Conservation (phyloP, 2,329 filamentous ascomycete species). For the Sclerotinia subarctica region DNA sequence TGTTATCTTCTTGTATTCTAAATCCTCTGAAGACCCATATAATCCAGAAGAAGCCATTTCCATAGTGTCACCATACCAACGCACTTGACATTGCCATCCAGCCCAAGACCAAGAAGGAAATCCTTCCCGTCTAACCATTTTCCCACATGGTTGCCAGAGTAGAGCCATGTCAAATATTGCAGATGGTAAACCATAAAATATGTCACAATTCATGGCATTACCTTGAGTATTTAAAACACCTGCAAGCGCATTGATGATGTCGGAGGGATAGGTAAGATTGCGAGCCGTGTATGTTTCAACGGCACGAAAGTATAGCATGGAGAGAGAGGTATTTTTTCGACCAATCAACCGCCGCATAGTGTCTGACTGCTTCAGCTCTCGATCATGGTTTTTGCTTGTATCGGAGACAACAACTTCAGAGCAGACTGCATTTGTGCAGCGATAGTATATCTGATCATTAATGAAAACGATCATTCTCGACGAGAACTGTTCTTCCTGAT, state of each 20-base stretch:
- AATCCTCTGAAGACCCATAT: background rate
- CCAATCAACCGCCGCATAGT: constrained; percentile 1
- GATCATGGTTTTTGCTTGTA: background rate
- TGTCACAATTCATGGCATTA: constrained; percentile 1
- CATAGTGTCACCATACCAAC: background rate
- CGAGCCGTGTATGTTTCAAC: background rate
- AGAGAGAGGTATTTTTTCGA: constrained; percentile 5
- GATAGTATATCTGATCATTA: constrained; percentile 18
- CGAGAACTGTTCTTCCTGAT: constrained; percentile 20
- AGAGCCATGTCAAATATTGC: constrained; percentile 11
- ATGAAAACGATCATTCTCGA: constrained; percentile 18
- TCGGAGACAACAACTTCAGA: constrained; percentile 11
- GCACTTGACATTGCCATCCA: constrained; percentile 11
- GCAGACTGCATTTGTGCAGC: constrained; percentile 10
- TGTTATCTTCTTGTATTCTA: background rate
- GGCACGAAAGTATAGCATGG: constrained; percentile 11
- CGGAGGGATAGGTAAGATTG: background rate
- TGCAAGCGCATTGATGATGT: constrained; percentile 9
- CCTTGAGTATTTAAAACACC: constrained; percentile 1
- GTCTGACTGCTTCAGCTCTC: background rate
- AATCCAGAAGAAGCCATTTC: background rate
- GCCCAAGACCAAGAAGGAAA: constrained; percentile 17
- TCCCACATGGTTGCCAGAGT: constrained; percentile 7
- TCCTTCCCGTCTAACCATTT: background rate
- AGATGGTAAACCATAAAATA: background rate